Conservation (phyloP, 495 filamentous ascomycete genomes). For the Antarctomyces pellizariae region DNA sequence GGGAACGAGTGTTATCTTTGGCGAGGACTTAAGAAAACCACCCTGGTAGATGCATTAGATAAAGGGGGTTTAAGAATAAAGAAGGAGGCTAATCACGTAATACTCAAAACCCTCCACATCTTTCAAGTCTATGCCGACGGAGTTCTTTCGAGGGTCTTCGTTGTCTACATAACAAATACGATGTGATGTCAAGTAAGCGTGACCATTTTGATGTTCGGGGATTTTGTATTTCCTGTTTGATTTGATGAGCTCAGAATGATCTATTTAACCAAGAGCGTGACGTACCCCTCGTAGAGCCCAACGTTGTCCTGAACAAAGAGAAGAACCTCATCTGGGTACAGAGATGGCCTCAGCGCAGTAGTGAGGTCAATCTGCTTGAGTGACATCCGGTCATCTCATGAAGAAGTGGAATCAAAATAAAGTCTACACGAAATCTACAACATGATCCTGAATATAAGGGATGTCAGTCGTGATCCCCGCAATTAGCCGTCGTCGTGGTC, state of each 20-base stretch:
- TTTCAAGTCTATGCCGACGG: conserved; percentile 67
- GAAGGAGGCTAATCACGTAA: conserved; percentile 31
- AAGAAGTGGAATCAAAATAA: too few relatives aligned
- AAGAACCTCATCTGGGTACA: conserved; percentile 71
- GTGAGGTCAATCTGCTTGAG: conserved; percentile 87
- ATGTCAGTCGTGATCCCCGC: too few relatives aligned
- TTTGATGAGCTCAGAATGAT: background rate
- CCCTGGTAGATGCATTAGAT: conserved; percentile 28
- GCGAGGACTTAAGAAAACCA: conserved; percentile 82
- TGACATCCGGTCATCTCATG: conserved; percentile 60
- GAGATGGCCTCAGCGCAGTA: conserved; percentile 73
- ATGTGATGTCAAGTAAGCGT: conserved; percentile 88
- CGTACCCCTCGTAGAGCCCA: conserved; percentile 91
- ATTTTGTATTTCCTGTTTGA: conserved; percentile 69
- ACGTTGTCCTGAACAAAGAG: conserved; percentile 95
- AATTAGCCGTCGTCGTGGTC: too few relatives aligned
- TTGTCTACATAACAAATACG: conserved; percentile 88
- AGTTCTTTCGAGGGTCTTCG: conserved; percentile 63
- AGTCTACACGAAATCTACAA: too few relatives aligned
- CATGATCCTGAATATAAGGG: too few relatives aligned
- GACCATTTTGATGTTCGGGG: conserved; percentile 81
- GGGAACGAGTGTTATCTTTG: conserved; percentile 75
- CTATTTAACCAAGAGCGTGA: conserved; percentile 6
- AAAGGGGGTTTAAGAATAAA: conserved; percentile 2
- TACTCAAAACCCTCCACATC: conserved; percentile 80